Evolutionary conservation across 2,329 filamentous ascomycete genomes (phyloP).

Genomic region (Arthrinium phaeospermum): DNA sequence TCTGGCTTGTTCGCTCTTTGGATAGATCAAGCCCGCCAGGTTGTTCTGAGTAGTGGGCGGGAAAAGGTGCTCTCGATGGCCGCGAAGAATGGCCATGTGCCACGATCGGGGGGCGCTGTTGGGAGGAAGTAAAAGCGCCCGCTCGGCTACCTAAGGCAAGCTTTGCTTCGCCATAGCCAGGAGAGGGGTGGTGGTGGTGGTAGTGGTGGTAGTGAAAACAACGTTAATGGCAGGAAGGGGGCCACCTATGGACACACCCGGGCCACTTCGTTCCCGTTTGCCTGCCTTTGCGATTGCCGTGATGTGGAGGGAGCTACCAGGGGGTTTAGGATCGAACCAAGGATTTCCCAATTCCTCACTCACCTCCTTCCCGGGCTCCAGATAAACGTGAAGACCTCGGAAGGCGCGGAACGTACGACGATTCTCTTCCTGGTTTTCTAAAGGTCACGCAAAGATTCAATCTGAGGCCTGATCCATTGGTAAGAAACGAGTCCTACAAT

Average conservation of each 20-base stretch:
- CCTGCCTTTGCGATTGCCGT: background rate
- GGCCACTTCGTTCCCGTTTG: background rate
- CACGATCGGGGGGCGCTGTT: constrained; percentile 7
- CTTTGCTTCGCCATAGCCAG: background rate
- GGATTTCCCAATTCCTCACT: background rate
- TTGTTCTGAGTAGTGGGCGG: background rate
- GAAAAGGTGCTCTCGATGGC: background rate
- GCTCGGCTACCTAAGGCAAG: background rate
- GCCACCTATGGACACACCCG: background rate
- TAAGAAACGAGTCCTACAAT: background rate
- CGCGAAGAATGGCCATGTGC: background rate
- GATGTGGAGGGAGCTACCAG: constrained; percentile 2
- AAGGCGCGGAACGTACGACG: background rate
- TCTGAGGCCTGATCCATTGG: background rate
- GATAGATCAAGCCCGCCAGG: background rate
- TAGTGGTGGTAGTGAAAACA: background rate
- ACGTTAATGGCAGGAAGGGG: background rate
- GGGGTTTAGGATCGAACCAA: background rate
- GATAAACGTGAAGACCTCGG: background rate
- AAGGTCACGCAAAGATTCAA: background rate
- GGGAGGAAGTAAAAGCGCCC: background rate
- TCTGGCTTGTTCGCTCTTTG: background rate
- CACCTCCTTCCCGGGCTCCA: background rate
- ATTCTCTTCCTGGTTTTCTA: background rate
- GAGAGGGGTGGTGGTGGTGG: background rate